Base-by-base conservation (phyloP, 495 filamentous ascomycete genomes). In the Hypomontagnella submonticulosa region DNA sequence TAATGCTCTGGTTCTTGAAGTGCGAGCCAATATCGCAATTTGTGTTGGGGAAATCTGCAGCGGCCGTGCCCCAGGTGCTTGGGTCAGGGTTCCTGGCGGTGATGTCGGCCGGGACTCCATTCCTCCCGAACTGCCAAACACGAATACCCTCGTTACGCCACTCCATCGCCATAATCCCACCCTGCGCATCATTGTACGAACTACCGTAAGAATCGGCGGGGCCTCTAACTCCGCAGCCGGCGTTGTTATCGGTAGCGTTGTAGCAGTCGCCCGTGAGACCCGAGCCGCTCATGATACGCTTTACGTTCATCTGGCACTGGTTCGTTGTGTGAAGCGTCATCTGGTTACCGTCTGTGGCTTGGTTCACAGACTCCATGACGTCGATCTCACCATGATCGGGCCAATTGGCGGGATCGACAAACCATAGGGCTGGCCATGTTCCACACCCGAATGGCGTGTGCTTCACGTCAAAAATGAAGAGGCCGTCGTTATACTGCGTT, bases 381-480 rank as follows among this genome's bases (percentile, higher is more conserved):
- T 92, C 89, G 67, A 91, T 88, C 71, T 92, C 88, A 56, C 89
- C 89, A 63, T 85, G 79, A n/a, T 73, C 72, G 19, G 89, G 89
- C 89, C 89, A 92, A 78, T 85, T 78, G 33, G 72, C 60, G 53
- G 84, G 85, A 36, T 80, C 70, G 16, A 62, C 60, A n/a, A 84
- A 78, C 79, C 81, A 88, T 69, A 86, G 79, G 6, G 85, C 85
- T 5, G 86, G 85, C 86, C 85, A 88, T 9, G 80, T 80, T 18
- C 83, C 85, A 57, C 86, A 88, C 30, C 80, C 79, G 53, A 73
- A 79, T 1, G 86, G 86, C 64, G 84, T 87, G 65, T 88, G 86
- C 20, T 73, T 79, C 37, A 88, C 75, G 66, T 88, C 85, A 59
- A 87, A 79, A 34, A 88, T 78, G 59, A 88, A 83, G 49, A 89